A percentile compares a stretch with the other conserved stretches of the same genome.
Evolutionary conservation across 2,329 filamentous ascomycete species (phyloP).

Genomic region (Pleomassaria siparia): DNA sequence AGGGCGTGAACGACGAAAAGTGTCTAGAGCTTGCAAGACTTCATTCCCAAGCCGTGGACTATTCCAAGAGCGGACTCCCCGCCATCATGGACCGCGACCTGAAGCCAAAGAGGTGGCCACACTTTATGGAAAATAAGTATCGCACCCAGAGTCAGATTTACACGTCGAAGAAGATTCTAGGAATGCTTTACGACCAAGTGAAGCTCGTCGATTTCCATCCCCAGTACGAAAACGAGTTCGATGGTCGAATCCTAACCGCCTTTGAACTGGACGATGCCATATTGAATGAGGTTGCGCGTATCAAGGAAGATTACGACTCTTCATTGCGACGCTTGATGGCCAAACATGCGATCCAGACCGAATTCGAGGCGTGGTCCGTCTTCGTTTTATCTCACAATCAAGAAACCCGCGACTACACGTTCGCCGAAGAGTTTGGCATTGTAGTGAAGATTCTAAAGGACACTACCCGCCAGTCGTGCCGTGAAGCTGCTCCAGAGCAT

Average conservation of each 20-base stretch:
- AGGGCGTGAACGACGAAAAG: conserved; percentile 66
- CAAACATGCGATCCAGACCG: conserved; percentile 78
- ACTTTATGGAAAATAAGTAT: conserved; percentile 78
- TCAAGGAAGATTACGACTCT: conserved; percentile 79
- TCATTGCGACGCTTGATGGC: conserved; percentile 78
- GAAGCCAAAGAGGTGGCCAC: conserved; percentile 69
- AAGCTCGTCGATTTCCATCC: conserved; percentile 69
- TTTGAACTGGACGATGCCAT: conserved; percentile 59
- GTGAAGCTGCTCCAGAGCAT: conserved; percentile 52
- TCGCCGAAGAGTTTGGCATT: conserved; percentile 77
- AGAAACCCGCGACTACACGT: conserved; percentile 77
- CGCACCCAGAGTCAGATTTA: conserved; percentile 57
- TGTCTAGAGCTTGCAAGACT: conserved; percentile 76
- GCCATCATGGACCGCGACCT: conserved; percentile 67
- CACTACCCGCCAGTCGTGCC: conserved; percentile 68
- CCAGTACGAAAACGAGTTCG: conserved; percentile 72
- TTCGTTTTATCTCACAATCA: conserved; percentile 78
- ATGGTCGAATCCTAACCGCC: conserved; percentile 68
- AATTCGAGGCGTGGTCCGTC: conserved; percentile 89
- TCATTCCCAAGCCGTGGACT: conserved; percentile 92
- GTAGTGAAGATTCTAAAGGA: conserved; percentile 68
- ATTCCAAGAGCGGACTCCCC: conserved; percentile 82
- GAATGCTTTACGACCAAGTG: conserved; percentile 79
- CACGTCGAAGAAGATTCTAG: conserved; percentile 70
- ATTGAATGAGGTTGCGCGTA: conserved; percentile 59